phyloP scores from a whole-genome alignment of 768 basidiomycete species.

The Hydnomerulius pinastri region DNA sequence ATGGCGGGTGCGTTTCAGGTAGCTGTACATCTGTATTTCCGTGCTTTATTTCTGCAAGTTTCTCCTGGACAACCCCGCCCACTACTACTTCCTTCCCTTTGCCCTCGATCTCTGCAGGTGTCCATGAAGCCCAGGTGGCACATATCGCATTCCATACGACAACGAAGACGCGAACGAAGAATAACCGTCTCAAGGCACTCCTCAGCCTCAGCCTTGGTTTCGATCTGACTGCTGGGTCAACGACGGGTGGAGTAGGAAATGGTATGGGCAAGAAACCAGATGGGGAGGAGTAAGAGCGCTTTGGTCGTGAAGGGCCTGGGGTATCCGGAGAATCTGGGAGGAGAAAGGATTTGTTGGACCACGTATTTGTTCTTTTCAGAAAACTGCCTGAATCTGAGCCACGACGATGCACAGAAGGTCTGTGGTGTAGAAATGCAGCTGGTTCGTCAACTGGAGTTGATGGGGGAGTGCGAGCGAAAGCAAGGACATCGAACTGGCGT shows the following conservation, averaged over 20 bases:
- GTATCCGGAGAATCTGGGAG: slow-evolving; percentile 34
- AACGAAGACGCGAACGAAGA: slow-evolving; percentile 70
- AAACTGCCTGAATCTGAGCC: slow-evolving; percentile 28
- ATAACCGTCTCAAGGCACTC: slow-evolving; percentile 55
- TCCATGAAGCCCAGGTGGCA: slow-evolving; percentile 56
- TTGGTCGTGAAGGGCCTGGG: slow-evolving; percentile 37
- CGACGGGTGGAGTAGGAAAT: slow-evolving; percentile 29
- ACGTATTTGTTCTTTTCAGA: slow-evolving; percentile 54
- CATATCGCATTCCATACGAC: slow-evolving; percentile 70
- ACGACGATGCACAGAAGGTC: slow-evolving; percentile 23
- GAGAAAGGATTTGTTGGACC: slow-evolving; percentile 57
- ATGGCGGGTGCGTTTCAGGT: slow-evolving; percentile 17
- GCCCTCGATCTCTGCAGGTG: slow-evolving; percentile 25
- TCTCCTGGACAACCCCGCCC: slow-evolving; percentile 9
- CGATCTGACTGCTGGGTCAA: slow-evolving; percentile 36
- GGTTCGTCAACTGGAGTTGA: slow-evolving; percentile 51
- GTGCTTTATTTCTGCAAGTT: slow-evolving; percentile 6
- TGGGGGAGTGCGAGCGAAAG: slow-evolving; percentile 58
- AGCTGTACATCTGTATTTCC: slow-evolving; percentile 20
- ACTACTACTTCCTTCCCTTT: slow-evolving; percentile 10
- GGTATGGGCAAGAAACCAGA: slow-evolving; percentile 47
- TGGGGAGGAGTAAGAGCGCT: slow-evolving; percentile 67
- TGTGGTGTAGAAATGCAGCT: slow-evolving; percentile 29
- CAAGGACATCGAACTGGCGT: slow-evolving; percentile 78
- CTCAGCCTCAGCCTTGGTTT: slow-evolving; percentile 40